Conservation (phyloP, 2,329 filamentous ascomycete genomes). For the Diaporthe ampelina region DNA sequence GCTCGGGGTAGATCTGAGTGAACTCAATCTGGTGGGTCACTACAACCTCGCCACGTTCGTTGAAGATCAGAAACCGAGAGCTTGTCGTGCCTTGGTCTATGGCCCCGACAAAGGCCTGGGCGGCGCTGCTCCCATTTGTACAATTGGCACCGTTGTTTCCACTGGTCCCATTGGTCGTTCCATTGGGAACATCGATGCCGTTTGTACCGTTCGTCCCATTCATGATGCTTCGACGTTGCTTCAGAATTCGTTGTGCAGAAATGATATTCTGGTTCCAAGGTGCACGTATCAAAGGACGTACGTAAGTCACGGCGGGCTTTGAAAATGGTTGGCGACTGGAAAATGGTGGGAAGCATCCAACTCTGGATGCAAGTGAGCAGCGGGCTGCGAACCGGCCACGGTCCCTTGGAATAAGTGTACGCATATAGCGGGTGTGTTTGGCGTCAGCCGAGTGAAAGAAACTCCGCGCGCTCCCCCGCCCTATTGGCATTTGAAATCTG, state of each 20-base stretch:
- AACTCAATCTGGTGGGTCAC: slow-evolving; percentile 91
- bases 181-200: background rate
- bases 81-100: slow-evolving; percentile 95
- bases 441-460: slow-evolving; percentile 19
- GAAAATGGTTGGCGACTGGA: background rate
- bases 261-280: background rate
- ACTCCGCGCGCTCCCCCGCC: slow-evolving; percentile 11
- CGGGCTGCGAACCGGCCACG: slow-evolving; percentile 13
- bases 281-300: background rate
- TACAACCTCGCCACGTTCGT: slow-evolving; percentile 81
- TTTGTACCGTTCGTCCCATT: background rate
- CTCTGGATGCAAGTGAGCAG: background rate
- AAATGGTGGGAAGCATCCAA: background rate
- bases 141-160: background rate
- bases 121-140: background rate
- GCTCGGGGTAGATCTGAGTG: slow-evolving; percentile 84
- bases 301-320: background rate
- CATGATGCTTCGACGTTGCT: background rate
- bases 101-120: slow-evolving; percentile 78
- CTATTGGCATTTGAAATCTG: slow-evolving; percentile 4
- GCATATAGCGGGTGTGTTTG: slow-evolving; percentile 6
- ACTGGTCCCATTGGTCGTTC: background rate
- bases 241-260: background rate
- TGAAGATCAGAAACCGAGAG: slow-evolving; percentile 91
- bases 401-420: slow-evolving; percentile 20